Evolutionary conservation across 2,329 filamentous ascomycete species (phyloP), one percentile per base, ranked within the genome.

Genomic region (Nothophaeocryptopus gaeumannii): DNA sequence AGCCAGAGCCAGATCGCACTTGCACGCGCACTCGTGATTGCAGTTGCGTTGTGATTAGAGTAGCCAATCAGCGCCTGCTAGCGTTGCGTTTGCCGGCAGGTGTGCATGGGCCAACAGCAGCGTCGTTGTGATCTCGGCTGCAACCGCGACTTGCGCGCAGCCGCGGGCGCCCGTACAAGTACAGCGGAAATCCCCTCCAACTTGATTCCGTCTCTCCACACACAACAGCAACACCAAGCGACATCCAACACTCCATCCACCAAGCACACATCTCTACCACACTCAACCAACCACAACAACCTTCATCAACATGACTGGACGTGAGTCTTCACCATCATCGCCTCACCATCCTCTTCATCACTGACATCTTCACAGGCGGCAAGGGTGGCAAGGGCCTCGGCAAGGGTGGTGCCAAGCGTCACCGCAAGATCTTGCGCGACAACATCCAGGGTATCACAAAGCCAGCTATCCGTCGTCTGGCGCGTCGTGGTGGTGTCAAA

Each of bases 371-470:
- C 47, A 66, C 66, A 93, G 89, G 89, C 74, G 89, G 89, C 74
- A 95, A 95, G 80, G 90, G 90, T 76, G 91, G 91, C 74, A 96
- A 96, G 85, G 91, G 90, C 74, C 89, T 96, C 77, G 91, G 91
- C 75, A 96, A 96, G 85, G 91, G 91, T 63, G 91, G 91, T 75
- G 92, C 92, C 78, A 97, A 96, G 88, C 91, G 91, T 78, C 91
- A 96, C 80, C 86, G 92, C 71, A 96, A 96, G 88, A 96, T 96
- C 81, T 83, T 96, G 76, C 89, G 91, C 78, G 91, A 96, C 87
- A 96, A 96, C 88, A 96, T 96, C 72, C 91, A 96, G 81, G 91
- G 91, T 79, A 96, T 96, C 73, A 96, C 91, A 71, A 96, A 96
- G 88, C 91, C 91, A 68, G 91, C 91, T 69, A 96, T 96, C 78